Evolutionary conservation across 2,329 filamentous ascomycete species (phyloP).

Genomic region (Phialophora chinensis): DNA sequence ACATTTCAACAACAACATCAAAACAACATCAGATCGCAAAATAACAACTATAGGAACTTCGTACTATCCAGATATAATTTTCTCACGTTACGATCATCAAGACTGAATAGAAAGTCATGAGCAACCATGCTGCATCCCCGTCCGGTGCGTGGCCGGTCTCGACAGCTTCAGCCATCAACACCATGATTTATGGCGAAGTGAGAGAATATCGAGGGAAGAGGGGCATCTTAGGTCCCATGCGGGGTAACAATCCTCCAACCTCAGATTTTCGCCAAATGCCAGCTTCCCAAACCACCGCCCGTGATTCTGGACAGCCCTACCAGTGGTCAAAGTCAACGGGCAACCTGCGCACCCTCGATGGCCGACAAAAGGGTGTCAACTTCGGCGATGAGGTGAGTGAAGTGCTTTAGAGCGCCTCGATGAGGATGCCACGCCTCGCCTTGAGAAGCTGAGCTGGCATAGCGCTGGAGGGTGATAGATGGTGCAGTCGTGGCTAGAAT

Average conservation of each 20-base stretch:
- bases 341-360: not conserved
- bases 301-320: not conserved
- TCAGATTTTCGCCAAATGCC: not conserved
- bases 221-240: constrained; percentile 3
- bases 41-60: not conserved
- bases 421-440: constrained; percentile 11
- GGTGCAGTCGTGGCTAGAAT: not conserved
- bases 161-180: constrained; percentile 10
- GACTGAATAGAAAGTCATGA: not conserved
- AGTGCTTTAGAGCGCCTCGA: not conserved
- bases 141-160: not conserved
- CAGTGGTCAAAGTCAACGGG: not conserved
- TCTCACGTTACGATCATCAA: not conserved
- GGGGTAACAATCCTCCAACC: constrained; percentile 15
- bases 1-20: not conserved
- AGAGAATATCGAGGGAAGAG: not conserved
- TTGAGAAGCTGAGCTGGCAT: not conserved
- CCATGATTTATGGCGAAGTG: constrained; percentile 2
- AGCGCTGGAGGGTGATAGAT: not conserved
- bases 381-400: constrained; percentile 5
- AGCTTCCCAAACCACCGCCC: not conserved
- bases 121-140: not conserved
- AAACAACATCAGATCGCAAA: not conserved
- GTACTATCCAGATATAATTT: not conserved
- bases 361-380: constrained; percentile 2